These are phyloP conservation scores for Zygnema cylindricum DNA, from an alignment of 139 green algal genomes.

Conservation along the genomic window DNA sequence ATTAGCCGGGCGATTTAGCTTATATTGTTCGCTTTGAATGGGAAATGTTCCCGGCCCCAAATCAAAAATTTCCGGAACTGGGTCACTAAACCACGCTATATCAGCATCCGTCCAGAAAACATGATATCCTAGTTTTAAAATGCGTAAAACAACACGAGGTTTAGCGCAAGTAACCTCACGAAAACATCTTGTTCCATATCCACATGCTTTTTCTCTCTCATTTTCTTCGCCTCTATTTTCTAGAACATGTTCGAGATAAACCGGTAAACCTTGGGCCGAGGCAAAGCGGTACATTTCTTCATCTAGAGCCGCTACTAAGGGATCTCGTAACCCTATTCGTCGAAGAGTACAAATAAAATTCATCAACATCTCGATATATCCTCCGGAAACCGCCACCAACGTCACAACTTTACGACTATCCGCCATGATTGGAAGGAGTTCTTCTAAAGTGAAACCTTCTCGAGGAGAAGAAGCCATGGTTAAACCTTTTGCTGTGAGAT, in stretches of 20 bases:
- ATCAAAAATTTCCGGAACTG: conserved; percentile 31
- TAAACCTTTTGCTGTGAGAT: too few species aligned
- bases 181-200: conserved; percentile 39
- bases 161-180: conserved; percentile 41
- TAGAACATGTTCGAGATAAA: conserved; percentile 43
- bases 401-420: conserved; percentile 34
- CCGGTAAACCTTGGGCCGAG: conserved; percentile 24
- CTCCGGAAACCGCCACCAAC: conserved; percentile 30
- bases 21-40: conserved; percentile 43
- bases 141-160: conserved; percentile 17
- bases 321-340: conserved; percentile 26
- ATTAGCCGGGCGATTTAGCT: neutral
- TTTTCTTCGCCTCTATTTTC: conserved; percentile 8
- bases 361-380: conserved; percentile 56
- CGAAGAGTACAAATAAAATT: conserved; percentile 49
- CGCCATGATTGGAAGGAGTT: conserved; percentile 3
- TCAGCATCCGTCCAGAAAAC: conserved; percentile 44
- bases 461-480: neutral
- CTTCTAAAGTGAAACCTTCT: too few species aligned
- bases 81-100: conserved; percentile 45
- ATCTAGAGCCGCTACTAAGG: conserved; percentile 40
- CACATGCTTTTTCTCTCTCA: conserved; percentile 18
- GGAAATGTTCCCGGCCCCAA: conserved; percentile 45
- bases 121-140: conserved; percentile 28
- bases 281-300: conserved; percentile 48